Base-by-base conservation (phyloP, 1,139 yeast species). In the Yueomyces sp. region DNA sequence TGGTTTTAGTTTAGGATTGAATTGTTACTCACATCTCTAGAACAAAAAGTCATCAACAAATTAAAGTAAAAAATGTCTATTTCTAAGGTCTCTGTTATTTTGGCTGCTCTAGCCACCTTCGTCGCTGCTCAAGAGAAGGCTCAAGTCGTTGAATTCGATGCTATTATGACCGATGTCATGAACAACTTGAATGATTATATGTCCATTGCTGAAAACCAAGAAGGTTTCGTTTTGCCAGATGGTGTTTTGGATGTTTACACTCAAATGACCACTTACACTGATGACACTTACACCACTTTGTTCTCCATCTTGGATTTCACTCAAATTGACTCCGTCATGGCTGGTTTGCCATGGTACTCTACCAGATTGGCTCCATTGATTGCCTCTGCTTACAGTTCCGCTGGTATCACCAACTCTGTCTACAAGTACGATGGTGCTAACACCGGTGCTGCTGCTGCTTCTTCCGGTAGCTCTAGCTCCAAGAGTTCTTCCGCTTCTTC, bases 291-390 rank as follows among this genome's bases (percentile, higher is more conserved):
- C 57, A 67, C 71, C 46, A 59, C 69, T 26, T 55, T 67, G 47
- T 59, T 55, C 46, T 40, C 52, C 37, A 38, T 48, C 38, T 51
- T 59, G 41, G 57, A 59, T 46, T 42, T 50, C 45, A 40, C 48
- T 36, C 57, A 53, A n/a, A 59, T 59, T 39, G 49, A 61, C n/a
- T 44, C 59, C 12, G 60, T 64, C 47, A 64, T 63, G 27, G 59
- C 69, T 34, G 61, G 55, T 36, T 54, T 68, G 41, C 70, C 72
- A 51, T 68, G 72, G 72, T 67, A 66, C 52, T 57, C 65, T n/a
- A 49, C 63, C 38, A 65, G 72, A 62, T 44, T 62, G 36, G 52
- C 44, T 9, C 53, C 58, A 29, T 46, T 46, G 31, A 36, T 48
- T 34, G n/a, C 6, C 4, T 11, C 42, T 28, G 26, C 35, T 47